Percentiles rank a stretch among this genome's conserved stretches.
Evolutionary conservation across 106 monocot genomes (phyloP).

Genomic region (Amphibolis antarctica): DNA sequence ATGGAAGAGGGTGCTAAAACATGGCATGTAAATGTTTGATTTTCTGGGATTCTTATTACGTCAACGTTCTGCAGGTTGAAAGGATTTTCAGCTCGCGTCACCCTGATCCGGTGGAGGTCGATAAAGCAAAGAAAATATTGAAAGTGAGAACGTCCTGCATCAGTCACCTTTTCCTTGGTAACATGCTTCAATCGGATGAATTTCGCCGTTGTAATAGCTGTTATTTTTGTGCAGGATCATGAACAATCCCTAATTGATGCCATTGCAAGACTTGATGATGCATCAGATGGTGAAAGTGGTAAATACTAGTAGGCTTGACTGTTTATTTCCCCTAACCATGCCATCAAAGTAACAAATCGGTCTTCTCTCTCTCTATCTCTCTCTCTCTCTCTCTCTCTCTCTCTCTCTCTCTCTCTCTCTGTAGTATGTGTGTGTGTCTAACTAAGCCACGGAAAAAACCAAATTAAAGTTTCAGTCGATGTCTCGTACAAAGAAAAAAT

Average conservation of each 20-base stretch:
- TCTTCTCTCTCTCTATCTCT: too few species aligned
- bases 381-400: too few species aligned
- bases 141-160: constrained; percentile 32
- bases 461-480: background rate
- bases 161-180: background rate
- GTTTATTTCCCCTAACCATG: too few species aligned
- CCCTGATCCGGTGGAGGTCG: constrained; percentile 51
- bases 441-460: too few species aligned
- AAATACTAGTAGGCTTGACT: constrained; percentile 17
- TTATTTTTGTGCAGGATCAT: constrained; percentile 32
- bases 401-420: too few species aligned
- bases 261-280: constrained; percentile 58
- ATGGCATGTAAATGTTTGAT: background rate
- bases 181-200: background rate
- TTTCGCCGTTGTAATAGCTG: too few species aligned
- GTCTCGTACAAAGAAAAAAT: too few species aligned
- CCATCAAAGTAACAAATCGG: too few species aligned
- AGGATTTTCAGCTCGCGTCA: constrained; percentile 41
- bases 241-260: constrained; percentile 63
- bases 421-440: too few species aligned
- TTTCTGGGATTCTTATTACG: background rate
- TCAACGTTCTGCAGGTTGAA: constrained; percentile 39
- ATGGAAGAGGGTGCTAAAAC: background rate
- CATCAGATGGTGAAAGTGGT: constrained; percentile 78
- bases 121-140: constrained; percentile 54